Conservation (phyloP, 305 asterid species). For the Plantago coronopus region DNA sequence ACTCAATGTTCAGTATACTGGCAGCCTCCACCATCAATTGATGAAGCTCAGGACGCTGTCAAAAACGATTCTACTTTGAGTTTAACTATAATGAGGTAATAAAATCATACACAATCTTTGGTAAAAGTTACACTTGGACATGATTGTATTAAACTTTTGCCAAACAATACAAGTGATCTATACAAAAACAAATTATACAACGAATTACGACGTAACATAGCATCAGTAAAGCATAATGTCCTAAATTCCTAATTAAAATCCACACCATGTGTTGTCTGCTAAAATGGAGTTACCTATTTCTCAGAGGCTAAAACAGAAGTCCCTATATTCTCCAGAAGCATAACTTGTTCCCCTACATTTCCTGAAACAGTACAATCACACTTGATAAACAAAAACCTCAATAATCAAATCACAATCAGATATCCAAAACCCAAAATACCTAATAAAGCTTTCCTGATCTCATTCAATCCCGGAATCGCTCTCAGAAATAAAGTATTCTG, state of each 20-base stretch:
- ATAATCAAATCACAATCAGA: neutral
- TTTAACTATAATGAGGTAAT: neutral
- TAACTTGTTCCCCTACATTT: slow-evolving; percentile 77
- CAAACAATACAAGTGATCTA: too few species aligned
- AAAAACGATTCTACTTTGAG: slow-evolving; percentile 15
- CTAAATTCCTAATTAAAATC: neutral
- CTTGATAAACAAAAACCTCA: neutral
- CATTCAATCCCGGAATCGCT: slow-evolving; percentile 85
- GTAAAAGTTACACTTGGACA: too few species aligned
- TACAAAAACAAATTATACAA: too few species aligned
- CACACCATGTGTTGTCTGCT: neutral
- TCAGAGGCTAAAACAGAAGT: slow-evolving; percentile 82
- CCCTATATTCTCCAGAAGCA: slow-evolving; percentile 96
- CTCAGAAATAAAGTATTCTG: slow-evolving; percentile 91
- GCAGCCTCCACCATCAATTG: slow-evolving; percentile 76
- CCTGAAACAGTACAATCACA: slow-evolving; percentile 39
- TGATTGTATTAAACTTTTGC: too few species aligned
- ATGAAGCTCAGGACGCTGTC: slow-evolving; percentile 86
- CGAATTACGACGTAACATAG: too few species aligned
- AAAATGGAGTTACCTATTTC: slow-evolving; percentile 51
- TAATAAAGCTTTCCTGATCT: slow-evolving; percentile 71
- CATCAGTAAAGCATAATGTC: neutral
- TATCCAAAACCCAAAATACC: slow-evolving; percentile 34
- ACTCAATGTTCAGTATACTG: slow-evolving; percentile 52
- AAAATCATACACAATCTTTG: too few species aligned